phyloP scores from a whole-genome alignment of 177 flowering plant species.

The Tripterygium wilfordii region DNA sequence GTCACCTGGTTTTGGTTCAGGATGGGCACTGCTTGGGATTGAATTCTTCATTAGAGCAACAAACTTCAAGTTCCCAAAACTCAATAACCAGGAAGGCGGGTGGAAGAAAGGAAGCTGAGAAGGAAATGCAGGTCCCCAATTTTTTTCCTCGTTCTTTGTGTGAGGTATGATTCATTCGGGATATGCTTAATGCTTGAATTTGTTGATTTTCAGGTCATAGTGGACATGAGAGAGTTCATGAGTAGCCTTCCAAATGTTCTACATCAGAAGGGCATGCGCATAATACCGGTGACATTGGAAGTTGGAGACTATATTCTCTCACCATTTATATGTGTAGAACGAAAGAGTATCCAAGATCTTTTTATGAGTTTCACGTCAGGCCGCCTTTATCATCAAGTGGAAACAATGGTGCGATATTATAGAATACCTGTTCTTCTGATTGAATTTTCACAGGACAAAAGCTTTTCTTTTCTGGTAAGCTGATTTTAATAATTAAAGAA shows the following conservation, averaged over 20 bases:
- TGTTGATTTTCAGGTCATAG: constrained; percentile 61
- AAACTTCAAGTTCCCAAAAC: constrained; percentile 49
- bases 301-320: constrained; percentile 98
- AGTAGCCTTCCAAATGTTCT: constrained; percentile 99
- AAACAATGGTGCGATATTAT: constrained; percentile 86
- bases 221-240: constrained; percentile 98
- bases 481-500: background rate
- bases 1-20: constrained; percentile 27
- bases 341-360: constrained; percentile 95
- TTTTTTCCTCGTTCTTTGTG: background rate
- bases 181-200: no score
- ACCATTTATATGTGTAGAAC: constrained; percentile 88
- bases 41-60: constrained; percentile 39
- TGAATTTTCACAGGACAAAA: constrained; percentile 96
- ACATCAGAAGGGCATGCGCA: constrained; percentile 91
- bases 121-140: constrained; percentile 70
- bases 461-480: constrained; percentile 97
- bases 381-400: constrained; percentile 89
- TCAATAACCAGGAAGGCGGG: constrained; percentile 90
- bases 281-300: constrained; percentile 87
- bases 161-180: no score
- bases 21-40: constrained; percentile 54
- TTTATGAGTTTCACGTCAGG: constrained; percentile 90
- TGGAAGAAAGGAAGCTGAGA: constrained; percentile 81
- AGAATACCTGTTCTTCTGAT: constrained; percentile 89